Base-by-base conservation (phyloP, 257 asterid species). In the Capsicum chinense region DNA sequence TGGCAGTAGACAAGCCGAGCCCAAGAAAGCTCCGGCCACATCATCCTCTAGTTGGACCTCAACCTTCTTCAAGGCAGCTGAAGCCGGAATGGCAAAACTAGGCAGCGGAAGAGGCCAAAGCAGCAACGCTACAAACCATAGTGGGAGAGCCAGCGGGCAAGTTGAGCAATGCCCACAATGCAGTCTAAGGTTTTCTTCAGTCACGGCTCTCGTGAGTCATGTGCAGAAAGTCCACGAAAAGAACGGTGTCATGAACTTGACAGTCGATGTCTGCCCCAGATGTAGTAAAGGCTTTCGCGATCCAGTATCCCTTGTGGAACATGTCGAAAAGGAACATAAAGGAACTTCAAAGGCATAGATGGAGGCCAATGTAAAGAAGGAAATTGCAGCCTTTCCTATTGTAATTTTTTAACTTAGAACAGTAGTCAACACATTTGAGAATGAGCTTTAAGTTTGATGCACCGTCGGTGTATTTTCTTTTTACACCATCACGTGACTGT, bases 221-320 rank as follows among this genome's bases (percentile, higher is more conserved):
- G 97, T 97, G 60, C 91, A 93, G 86, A 97, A 89, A 79, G 93
- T 97, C 54, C 99, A 97, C 33, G 95, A 97, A 48, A 86, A 78
- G 86, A 92, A 91, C 21, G 97, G 94, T 83, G 88, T 95, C 35
- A 90, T 94, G 95, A 93, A 95, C 91, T 90, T 85, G 74, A 92
- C 97, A 2, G 82, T 97, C 0, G 98, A 95, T 58, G 93, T 95
- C 39, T 97, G 99, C 87, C 98, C 99, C 35, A 95, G 92, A 88
- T 97, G 99, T 80, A 92, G 95, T 80, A 91, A 92, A 89, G 98
- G 98, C 44, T 95, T 93, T 70, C 95, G 95, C 0, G 97, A 92
- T 85, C 95, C 99, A 0, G 98, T 95, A 50, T 68, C 90, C 70
- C 98, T 97, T 13, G 98, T 97, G 11, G 97, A 95, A 89, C 99